Evolutionary conservation across 1,284 basidiomycete genomes (phyloP).

Genomic region (Papiliotrema laurentii): DNA sequence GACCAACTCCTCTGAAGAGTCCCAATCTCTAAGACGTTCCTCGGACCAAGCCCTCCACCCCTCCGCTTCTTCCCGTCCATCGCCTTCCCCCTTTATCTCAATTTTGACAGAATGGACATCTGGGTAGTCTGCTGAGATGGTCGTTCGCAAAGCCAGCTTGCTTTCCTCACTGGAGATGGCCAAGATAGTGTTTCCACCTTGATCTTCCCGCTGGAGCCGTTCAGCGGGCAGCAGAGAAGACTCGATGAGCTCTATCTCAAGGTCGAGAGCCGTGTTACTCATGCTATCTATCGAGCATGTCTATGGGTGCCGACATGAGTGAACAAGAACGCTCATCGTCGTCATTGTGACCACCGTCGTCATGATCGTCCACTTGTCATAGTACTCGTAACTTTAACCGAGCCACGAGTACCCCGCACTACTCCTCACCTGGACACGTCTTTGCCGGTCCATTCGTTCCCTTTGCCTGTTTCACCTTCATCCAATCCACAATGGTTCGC

Average conservation of each 20-base stretch:
- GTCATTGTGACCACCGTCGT: not conserved
- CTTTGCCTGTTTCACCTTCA: not conserved
- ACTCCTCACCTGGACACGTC: not conserved
- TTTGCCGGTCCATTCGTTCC: not conserved
- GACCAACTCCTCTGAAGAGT: slow-evolving; percentile 54
- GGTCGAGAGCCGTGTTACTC: slow-evolving; percentile 17
- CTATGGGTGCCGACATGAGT: not conserved
- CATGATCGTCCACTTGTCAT: not conserved
- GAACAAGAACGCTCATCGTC: not conserved
- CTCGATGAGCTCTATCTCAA: slow-evolving; percentile 42
- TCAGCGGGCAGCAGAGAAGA: slow-evolving; percentile 62
- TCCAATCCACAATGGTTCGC: slow-evolving; percentile 63
- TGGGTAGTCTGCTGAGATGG: slow-evolving; percentile 47
- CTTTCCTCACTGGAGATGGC: slow-evolving; percentile 49
- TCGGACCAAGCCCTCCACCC: slow-evolving; percentile 55
- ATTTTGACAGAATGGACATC: slow-evolving; percentile 11
- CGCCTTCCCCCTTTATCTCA: slow-evolving; percentile 48
- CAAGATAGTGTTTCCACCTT: slow-evolving; percentile 15
- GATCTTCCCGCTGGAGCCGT: slow-evolving; percentile 45
- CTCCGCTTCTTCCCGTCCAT: slow-evolving; percentile 50
- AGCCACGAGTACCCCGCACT: not conserved
- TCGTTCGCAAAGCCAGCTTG: slow-evolving; percentile 46
- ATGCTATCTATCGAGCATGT: not conserved
- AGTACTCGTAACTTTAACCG: not conserved
- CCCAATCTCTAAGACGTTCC: slow-evolving; percentile 48